phyloP scores from a whole-genome alignment of 2,329 filamentous ascomycete species.

The Aspergillus viridinutans region DNA sequence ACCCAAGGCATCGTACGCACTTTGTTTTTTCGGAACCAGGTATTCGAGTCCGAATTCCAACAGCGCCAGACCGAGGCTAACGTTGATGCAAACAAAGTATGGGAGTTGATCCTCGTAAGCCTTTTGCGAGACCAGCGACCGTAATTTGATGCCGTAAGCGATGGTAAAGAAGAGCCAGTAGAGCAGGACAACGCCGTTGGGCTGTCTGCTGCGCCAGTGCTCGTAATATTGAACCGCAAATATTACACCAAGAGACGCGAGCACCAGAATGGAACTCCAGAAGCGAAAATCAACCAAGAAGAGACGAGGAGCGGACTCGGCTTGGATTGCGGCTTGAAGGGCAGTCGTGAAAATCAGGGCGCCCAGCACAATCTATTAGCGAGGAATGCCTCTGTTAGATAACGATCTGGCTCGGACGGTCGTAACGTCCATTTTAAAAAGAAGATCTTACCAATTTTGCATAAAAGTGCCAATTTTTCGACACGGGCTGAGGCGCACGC shows the following conservation, averaged over 20 bases:
- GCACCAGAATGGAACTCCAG: constrained; percentile 70
- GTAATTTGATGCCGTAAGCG: constrained; percentile 73
- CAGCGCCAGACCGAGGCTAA: constrained; percentile 65
- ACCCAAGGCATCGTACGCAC: constrained; percentile 63
- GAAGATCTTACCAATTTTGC: constrained; percentile 68
- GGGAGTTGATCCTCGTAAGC: constrained; percentile 61
- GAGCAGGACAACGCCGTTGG: constrained; percentile 83
- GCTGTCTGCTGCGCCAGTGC: constrained; percentile 74
- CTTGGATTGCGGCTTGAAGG: constrained; percentile 72
- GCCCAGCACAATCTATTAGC: constrained; percentile 56
- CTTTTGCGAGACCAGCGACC: constrained; percentile 76
- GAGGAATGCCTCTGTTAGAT: background rate
- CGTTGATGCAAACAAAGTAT: constrained; percentile 73
- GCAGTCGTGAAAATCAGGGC: constrained; percentile 64
- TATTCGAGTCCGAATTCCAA: constrained; percentile 77
- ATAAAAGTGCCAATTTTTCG: constrained; percentile 91
- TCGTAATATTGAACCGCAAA: constrained; percentile 82
- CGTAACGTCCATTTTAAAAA: background rate
- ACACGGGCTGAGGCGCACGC: constrained; percentile 61
- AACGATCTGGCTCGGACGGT: background rate
- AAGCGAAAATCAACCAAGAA: constrained; percentile 83
- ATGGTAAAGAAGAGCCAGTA: constrained; percentile 89
- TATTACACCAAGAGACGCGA: constrained; percentile 69
- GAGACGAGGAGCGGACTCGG: constrained; percentile 61
- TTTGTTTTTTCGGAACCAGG: constrained; percentile 74